Evolutionary conservation across 345 rosid genomes (phyloP), one percentile per base, ranked within the genome.

Genomic region (Moricandia moricandioides): DNA sequence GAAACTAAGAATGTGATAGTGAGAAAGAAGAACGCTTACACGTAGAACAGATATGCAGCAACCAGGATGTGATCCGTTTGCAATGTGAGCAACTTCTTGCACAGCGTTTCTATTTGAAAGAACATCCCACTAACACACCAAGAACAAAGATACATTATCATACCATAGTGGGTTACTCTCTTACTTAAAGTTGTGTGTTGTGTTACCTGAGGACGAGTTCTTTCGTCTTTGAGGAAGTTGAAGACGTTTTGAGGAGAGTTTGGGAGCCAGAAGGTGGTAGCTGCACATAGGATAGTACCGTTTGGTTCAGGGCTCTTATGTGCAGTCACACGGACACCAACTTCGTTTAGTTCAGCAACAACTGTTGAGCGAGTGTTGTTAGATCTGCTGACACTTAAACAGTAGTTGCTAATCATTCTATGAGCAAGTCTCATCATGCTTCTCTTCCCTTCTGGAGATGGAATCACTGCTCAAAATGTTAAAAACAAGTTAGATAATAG

Each of bases 401-500:
- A 92, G 80, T 88, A 95, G 76, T 73, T 95, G 74, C 71, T 89
- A 7, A 91, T 84, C 99, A 95, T 95, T 79, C 97, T 87, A 71
- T 90, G 98, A 30, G 94, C 87, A 70, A 95, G 98, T 79, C 86
- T 92, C 99, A 95, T 95, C 97, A 92, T 86, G 85, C 97, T 89
- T 79, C 88, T 81, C 83, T 92, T 95, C 58, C 98, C 99, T 26
- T 92, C 99, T 0, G 87, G 85, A 0, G 90, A 87, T 26, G 98
- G 94, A 79, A 88, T 84, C 65, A 86, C 98, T 94, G 29, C 16
- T 61, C 24, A 47, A 47, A 1, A 56, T 10, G 54, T 33, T 70
- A 18, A 4, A 31, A 10, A n/a, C n/a, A 70, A 11, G 11, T 2
- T 37, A 18, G 3, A 27, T 1, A 21, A 45, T 43, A 27, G 65